Conservation (phyloP, 352 stramenopile genomes). For the Pythium diclinum region DNA sequence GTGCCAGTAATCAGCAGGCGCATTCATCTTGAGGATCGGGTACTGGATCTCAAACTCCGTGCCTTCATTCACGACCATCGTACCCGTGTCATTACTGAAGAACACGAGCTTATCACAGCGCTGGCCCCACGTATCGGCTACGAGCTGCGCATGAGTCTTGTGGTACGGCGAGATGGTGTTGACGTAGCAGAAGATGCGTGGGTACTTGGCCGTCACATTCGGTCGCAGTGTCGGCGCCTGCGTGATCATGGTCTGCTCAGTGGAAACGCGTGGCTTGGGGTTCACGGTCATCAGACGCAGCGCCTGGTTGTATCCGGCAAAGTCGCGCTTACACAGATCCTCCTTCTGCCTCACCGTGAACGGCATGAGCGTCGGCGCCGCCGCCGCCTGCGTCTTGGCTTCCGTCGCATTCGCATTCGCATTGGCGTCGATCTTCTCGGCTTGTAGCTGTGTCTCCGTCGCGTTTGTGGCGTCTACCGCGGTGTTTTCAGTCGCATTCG, state of each 20-base stretch:
- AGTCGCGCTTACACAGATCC: slow-evolving; percentile 48
- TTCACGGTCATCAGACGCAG: slow-evolving; percentile 46
- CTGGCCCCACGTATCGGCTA: slow-evolving; percentile 80
- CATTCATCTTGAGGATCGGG: slow-evolving; percentile 61
- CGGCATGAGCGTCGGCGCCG: not conserved
- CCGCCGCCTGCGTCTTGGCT: too few relatives aligned
- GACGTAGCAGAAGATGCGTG: slow-evolving; percentile 68
- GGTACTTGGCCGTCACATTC: slow-evolving; percentile 26
- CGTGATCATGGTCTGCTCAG: not conserved
- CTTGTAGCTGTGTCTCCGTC: too few relatives aligned
- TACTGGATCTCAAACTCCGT: slow-evolving; percentile 29
- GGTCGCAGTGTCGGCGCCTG: not conserved
- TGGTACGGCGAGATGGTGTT: slow-evolving; percentile 81
- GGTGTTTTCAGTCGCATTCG: too few relatives aligned
- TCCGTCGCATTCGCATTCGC: too few relatives aligned
- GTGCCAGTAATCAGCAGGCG: slow-evolving; percentile 62
- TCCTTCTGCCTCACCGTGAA: slow-evolving; percentile 26
- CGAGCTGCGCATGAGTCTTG: slow-evolving; percentile 49
- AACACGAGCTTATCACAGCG: slow-evolving; percentile 79
- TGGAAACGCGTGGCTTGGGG: slow-evolving; percentile 19
- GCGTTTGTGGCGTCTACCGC: too few relatives aligned
- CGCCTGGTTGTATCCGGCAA: slow-evolving; percentile 36
- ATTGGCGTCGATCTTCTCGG: too few relatives aligned
- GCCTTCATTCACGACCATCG: slow-evolving; percentile 33
- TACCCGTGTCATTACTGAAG: slow-evolving; percentile 71